Base-by-base conservation (phyloP, 225 moss, liverwort and hornwort genomes). In the Pseudisothecium myosuroides region DNA sequence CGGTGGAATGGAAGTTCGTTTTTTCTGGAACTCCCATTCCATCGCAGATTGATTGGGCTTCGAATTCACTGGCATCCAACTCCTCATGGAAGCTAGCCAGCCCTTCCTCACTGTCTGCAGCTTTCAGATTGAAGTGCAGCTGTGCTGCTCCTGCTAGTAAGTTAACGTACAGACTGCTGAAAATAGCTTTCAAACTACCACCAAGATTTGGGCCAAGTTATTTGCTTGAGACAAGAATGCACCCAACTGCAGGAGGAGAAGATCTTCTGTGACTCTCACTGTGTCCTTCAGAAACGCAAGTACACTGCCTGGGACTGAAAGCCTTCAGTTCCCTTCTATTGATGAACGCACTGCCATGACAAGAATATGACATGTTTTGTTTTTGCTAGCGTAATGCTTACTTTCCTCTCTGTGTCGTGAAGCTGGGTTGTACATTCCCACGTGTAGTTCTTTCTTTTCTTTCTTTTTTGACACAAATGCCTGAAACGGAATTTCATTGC, bases 181-280 rank as follows among this genome's bases (percentile, higher is more conserved):
- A 80, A 54, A 74, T 74, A 80, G 84, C 80, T 65, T 56, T 64
- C 29, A 80, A 72, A 56, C 73, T 10, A 27, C 65, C 39, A 85
- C 73, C 88, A 64, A 88, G 83, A 80, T 80, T 85, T 74, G 80
- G 65, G 14, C 19, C 88, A 65, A 80, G 56, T 84, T 80, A 90
- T 85, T 84, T 73, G 84, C 90, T 65, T 58, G 85, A 76, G 88
- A 88, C 91, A 88, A 76, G 52, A 91, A 76, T 45, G 52, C 49
- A 60, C 76, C 52, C 41, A 2, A 9, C 80, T 81, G 75, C 81
- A 73, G 88, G 9, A 21, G 74, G 41, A 17, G 68, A 37, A 82
- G 91, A 91, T 91, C 91, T 91, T 67, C 76, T 66, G 67, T 0
- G n/a, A 12, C 68, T 66, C 32, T 4, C 4, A 10, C 26, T 67